These are phyloP conservation scores for Amyloporia xantha DNA, from an alignment of 768 basidiomycete species.

Conservation along the genomic window DNA sequence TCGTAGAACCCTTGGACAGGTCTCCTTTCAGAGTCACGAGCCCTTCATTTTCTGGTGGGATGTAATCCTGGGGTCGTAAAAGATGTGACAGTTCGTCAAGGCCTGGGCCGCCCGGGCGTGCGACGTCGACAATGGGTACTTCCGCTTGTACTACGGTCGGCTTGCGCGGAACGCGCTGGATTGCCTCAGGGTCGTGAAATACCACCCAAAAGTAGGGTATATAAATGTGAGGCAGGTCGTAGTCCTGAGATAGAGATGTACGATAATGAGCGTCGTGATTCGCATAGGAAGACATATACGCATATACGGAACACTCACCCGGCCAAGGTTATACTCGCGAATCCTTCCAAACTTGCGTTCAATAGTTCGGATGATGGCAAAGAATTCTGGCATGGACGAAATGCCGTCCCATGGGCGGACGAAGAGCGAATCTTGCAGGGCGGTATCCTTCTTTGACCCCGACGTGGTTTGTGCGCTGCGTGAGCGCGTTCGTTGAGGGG, in stretches of 20 bases:
- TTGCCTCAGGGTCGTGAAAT: conserved; percentile 32
- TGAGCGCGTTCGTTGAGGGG: conserved; percentile 14
- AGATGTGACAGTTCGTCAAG: conserved; percentile 26
- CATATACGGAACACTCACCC: conserved; percentile 17
- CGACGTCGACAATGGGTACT: conserved; percentile 17
- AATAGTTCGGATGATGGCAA: conserved; percentile 45
- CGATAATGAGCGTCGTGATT: background rate
- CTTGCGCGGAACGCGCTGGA: conserved; percentile 23
- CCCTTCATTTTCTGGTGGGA: background rate
- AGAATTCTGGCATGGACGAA: conserved; percentile 42
- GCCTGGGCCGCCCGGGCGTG: conserved; percentile 27
- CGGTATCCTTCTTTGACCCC: conserved; percentile 2
- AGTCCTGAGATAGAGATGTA: conserved; percentile 8
- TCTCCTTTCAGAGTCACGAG: background rate
- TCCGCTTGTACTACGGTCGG: conserved; percentile 27
- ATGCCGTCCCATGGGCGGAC: conserved; percentile 37
- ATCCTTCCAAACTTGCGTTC: conserved; percentile 31
- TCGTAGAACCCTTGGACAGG: background rate
- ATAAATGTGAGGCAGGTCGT: conserved; percentile 24
- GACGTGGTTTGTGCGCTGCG: background rate
- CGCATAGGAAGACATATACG: no score
- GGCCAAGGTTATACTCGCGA: conserved; percentile 11
- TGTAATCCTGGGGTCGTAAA: conserved; percentile 15
- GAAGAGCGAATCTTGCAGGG: conserved; percentile 14
- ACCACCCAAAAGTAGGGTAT: conserved; percentile 35